These are phyloP conservation scores for Fusarium dlaminii DNA, from an alignment of 2,329 filamentous ascomycete species.

Conservation along the genomic window DNA sequence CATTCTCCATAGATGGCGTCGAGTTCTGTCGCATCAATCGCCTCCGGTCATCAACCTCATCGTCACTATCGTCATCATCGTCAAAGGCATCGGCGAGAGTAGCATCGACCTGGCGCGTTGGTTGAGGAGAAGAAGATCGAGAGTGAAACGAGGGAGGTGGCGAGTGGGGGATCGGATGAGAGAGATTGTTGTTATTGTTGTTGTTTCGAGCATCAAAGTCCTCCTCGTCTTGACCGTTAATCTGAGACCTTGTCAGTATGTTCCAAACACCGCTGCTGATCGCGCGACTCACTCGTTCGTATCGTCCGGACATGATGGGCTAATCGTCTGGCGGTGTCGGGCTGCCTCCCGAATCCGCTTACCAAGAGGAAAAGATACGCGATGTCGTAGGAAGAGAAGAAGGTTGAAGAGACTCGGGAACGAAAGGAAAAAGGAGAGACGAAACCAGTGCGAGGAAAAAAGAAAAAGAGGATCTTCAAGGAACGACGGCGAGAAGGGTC, in stretches of 20 bases:
- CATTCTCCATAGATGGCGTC: slow-evolving; percentile 38
- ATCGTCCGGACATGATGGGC: slow-evolving; percentile 62
- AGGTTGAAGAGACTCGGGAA: background rate
- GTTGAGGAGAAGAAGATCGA: slow-evolving; percentile 69
- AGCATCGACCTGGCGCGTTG: slow-evolving; percentile 67
- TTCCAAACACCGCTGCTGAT: too few species aligned
- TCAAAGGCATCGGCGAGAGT: slow-evolving; percentile 95
- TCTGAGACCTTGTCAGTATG: slow-evolving; percentile 50
- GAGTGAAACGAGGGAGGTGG: slow-evolving; percentile 90
- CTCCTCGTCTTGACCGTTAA: slow-evolving; percentile 68
- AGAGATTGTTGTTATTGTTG: slow-evolving; percentile 29
- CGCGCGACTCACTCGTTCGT: slow-evolving; percentile 62
- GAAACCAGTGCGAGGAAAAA: slow-evolving; percentile 14
- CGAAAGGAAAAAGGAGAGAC: slow-evolving; percentile 13
- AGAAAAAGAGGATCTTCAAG: slow-evolving; percentile 21
- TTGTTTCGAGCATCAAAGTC: slow-evolving; percentile 50
- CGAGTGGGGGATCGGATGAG: slow-evolving; percentile 62
- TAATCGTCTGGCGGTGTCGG: slow-evolving; percentile 35
- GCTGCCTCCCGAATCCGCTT: slow-evolving; percentile 38
- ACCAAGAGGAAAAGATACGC: slow-evolving; percentile 8
- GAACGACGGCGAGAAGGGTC: slow-evolving; percentile 32
- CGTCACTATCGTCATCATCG: slow-evolving; percentile 79
- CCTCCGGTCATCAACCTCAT: slow-evolving; percentile 80
- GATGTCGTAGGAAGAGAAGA: slow-evolving; percentile 4
- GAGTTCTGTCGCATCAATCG: slow-evolving; percentile 79